Evolutionary conservation across 169 alveolate genomes (phyloP).

Genomic region (Theileria equi): DNA sequence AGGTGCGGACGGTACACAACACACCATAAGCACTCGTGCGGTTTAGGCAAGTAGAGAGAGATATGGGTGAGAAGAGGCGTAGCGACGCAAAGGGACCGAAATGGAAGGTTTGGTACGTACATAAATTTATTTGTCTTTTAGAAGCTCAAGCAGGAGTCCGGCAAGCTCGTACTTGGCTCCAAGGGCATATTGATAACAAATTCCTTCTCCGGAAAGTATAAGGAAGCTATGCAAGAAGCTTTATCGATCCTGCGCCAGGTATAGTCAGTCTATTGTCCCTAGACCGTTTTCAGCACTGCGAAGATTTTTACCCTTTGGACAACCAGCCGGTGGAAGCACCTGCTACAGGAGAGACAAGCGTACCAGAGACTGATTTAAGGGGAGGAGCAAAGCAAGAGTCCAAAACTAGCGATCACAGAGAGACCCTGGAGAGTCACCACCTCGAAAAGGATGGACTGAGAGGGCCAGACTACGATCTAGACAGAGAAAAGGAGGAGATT

Average conservation of each 20-base stretch:
- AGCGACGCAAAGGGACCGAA: no score
- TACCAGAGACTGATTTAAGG: no score
- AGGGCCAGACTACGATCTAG: constrained; percentile 44
- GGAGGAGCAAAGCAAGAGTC: no score
- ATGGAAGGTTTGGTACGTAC: no score
- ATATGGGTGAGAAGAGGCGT: no score
- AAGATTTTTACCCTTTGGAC: constrained; percentile 21
- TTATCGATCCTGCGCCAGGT: constrained; percentile 57
- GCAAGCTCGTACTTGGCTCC: constrained; percentile 44
- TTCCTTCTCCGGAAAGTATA: constrained; percentile 34
- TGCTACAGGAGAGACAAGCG: background rate
- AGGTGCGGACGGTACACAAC: no score
- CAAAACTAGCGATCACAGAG: background rate
- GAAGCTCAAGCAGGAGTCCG: constrained; percentile 46
- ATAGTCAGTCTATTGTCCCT: no score
- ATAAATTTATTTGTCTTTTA: background rate
- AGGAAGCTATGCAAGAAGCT: constrained; percentile 64
- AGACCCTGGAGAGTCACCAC: constrained; percentile 1
- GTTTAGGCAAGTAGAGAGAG: no score
- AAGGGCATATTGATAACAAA: constrained; percentile 46
- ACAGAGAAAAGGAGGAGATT: constrained; percentile 39
- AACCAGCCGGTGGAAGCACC: background rate
- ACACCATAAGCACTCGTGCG: no score
- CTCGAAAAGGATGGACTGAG: background rate
- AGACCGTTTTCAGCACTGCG: constrained; percentile 35